phyloP scores from a whole-genome alignment of 495 filamentous ascomycete genomes.

The Hypoxylon cercidicola region DNA sequence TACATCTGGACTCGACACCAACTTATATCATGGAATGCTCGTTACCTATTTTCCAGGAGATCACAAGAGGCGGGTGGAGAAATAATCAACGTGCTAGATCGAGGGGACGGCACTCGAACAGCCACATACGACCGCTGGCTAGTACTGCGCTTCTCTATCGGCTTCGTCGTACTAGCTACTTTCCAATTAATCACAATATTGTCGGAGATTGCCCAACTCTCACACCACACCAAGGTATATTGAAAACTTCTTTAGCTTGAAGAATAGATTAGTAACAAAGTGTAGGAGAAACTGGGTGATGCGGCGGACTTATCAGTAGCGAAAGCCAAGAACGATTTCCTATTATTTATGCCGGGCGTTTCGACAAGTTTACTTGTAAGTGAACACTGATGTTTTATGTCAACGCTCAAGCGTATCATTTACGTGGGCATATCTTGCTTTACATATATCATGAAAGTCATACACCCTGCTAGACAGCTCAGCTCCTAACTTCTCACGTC shows the following conservation, averaged over 20 bases:
- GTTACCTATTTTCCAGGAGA: slow-evolving; percentile 38
- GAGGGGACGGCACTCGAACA: slow-evolving; percentile 31
- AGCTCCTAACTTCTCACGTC: not conserved
- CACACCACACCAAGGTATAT: slow-evolving; percentile 40
- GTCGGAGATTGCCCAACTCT: slow-evolving; percentile 52
- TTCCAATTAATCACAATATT: slow-evolving; percentile 58
- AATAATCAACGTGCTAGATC: slow-evolving; percentile 32
- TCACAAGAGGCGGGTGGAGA: slow-evolving; percentile 31
- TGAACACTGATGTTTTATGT: not conserved
- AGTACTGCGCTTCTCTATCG: slow-evolving; percentile 57
- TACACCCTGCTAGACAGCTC: not conserved
- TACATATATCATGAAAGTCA: not conserved
- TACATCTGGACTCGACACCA: slow-evolving; percentile 57
- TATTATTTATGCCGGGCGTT: slow-evolving; percentile 56
- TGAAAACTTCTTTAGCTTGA: no score
- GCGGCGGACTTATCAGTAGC: slow-evolving; percentile 48
- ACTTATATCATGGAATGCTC: slow-evolving; percentile 52
- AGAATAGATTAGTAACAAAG: no score
- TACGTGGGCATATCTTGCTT: no score
- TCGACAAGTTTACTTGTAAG: slow-evolving; percentile 51
- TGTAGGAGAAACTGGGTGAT: slow-evolving; percentile 42
- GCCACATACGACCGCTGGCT: slow-evolving; percentile 60
- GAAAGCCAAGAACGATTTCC: slow-evolving; percentile 52
- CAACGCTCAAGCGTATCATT: no score
- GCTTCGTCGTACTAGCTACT: slow-evolving; percentile 54